Percentiles rank a stretch among this genome's conserved stretches.
phyloP scores from a whole-genome alignment of 306 rosid genomes.

The Cicer bijugum region DNA sequence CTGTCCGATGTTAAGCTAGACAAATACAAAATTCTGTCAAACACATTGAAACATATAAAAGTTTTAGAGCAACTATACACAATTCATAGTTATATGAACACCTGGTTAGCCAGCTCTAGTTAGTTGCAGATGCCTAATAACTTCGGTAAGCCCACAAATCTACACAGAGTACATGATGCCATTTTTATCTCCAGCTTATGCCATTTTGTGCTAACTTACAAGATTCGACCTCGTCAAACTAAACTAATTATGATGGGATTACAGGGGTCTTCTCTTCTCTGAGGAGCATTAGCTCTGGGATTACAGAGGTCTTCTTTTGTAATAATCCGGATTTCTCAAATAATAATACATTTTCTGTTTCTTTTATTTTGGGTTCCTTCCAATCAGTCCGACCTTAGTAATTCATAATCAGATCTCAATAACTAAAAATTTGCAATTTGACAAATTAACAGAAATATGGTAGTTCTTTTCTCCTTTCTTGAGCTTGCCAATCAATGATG shows the following conservation, averaged over 20 bases:
- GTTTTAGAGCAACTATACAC: background rate
- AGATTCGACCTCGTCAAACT: conserved; percentile 1
- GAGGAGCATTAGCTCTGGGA: no score
- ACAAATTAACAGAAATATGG: background rate
- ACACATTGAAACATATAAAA: background rate
- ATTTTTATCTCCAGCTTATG: background rate
- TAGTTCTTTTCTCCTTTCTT: background rate
- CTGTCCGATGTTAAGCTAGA: background rate
- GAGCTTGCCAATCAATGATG: background rate
- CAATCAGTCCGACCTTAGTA: no score
- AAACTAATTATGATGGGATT: background rate
- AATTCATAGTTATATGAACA: conserved; percentile 11
- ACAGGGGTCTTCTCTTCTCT: no score
- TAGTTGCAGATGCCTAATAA: background rate
- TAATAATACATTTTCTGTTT: no score
- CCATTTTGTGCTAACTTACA: conserved; percentile 7
- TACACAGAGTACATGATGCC: background rate
- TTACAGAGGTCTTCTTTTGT: no score
- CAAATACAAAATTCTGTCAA: conserved; percentile 1
- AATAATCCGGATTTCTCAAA: no score
- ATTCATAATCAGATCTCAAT: background rate
- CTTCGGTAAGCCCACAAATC: background rate
- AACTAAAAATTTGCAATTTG: no score
- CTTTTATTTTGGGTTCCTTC: no score
- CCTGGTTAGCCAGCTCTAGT: background rate